A percentile compares a stretch with the other conserved stretches of the same genome.
phyloP scores from a whole-genome alignment of 208 protist species.

The Naegleria fowleri region DNA sequence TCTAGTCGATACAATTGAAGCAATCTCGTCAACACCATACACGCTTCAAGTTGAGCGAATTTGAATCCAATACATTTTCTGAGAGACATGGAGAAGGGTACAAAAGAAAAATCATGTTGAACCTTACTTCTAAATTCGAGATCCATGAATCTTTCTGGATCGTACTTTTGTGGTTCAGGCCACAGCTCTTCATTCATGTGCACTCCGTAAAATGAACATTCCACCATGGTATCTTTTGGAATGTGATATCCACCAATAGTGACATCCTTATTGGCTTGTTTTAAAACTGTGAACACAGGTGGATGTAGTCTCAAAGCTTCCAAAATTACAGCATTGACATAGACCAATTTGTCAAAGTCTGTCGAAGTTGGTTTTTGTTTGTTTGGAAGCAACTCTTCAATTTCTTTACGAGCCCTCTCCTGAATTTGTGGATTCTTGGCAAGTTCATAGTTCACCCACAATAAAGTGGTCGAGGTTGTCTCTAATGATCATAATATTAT shows the following conservation, averaged over 20 bases:
- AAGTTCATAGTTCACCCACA: no score
- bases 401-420: neutral
- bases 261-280: neutral
- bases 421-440: neutral
- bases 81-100: neutral
- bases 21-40: no score
- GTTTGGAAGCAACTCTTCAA: neutral
- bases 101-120: neutral
- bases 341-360: constrained; percentile 6
- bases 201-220: no score
- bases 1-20: no score
- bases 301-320: constrained; percentile 15
- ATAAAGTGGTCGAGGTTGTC: neutral
- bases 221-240: neutral
- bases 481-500: neutral
- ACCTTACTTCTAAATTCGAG: no score
- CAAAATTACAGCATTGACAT: neutral
- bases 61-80: neutral
- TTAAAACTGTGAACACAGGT: neutral
- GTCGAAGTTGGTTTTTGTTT: neutral
- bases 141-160: constrained; percentile 15
- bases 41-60: neutral
- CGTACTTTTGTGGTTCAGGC: neutral
- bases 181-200: neutral
- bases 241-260: neutral